phyloP scores from a whole-genome alignment of 2,329 filamentous ascomycete genomes.

The Colletotrichum sp. region DNA sequence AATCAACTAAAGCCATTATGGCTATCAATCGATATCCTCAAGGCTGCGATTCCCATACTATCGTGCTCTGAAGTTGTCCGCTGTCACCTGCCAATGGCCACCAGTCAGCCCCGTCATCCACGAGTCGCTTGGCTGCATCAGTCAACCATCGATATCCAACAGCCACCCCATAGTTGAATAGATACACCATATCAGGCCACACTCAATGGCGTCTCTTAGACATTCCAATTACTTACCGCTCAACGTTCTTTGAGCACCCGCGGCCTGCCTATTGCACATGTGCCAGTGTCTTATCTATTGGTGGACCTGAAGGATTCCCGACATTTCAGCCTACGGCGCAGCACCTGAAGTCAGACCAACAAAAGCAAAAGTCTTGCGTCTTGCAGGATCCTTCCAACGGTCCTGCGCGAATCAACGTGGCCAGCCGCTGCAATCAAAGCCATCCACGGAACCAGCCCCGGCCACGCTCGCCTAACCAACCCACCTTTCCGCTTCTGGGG shows the following conservation, averaged over 20 bases:
- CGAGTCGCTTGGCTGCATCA: neutral
- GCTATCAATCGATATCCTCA: neutral
- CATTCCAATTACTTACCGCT: neutral
- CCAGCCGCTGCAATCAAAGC: neutral
- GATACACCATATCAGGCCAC: neutral
- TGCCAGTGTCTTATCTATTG: constrained; percentile 1
- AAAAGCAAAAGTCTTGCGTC: neutral
- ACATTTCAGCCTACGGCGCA: neutral
- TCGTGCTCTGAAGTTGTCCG: neutral
- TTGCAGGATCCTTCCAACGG: neutral
- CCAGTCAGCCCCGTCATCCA: neutral
- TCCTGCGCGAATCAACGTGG: neutral
- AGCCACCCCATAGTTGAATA: neutral
- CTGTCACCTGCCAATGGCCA: neutral
- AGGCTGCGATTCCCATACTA: neutral
- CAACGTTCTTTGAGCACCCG: neutral
- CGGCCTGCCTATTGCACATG: neutral
- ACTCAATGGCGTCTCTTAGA: neutral
- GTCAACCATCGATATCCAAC: neutral
- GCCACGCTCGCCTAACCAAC: neutral
- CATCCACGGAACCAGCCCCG: neutral
- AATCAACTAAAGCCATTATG: neutral
- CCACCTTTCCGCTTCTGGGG: neutral
- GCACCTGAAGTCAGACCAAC: neutral
- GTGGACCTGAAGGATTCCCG: constrained; percentile 14